Evolutionary conservation across 352 stramenopile species (phyloP), one percentile per base, ranked within the genome.

Genomic region (Elongisporangium undulatum): DNA sequence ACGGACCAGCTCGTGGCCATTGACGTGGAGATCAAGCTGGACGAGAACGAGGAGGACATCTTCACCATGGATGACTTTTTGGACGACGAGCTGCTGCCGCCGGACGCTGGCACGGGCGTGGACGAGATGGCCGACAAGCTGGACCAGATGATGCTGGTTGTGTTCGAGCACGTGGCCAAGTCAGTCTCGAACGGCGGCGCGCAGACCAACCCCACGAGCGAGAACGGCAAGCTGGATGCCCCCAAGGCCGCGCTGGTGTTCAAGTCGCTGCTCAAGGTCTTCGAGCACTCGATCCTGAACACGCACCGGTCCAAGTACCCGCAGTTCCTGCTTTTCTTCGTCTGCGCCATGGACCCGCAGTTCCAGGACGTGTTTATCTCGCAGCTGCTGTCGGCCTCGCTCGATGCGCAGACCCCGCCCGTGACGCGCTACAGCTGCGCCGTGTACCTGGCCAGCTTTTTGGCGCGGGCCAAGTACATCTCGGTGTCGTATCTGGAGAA

Each of bases 391-490:
- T 70, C 82, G 0, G 77, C 80, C 23, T 91, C 79, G 53, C 74
- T 91, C 38, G 86, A 95, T 45, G 67, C 84, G 12, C 91, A 97
- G 53, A 87, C 68, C 60, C 89, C 95, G 8, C 84, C 91, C 13
- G 85, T 94, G 39, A 97, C 92, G 29, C 84, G 90, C 20, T 96
- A 98, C 72, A 98, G 87, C 62, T 95, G 91, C 59, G 90, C 91
- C 16, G 97, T 93, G 24, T 99, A 99, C 69, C 74, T 99, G 22
- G 96, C 96, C 20, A 98, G 94, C 23, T 99, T 98, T 64, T 75
- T 99, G 16, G 97, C 91, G 55, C 85, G 97, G 24, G 92, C 94
- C 24, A 97, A 92, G 54, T 99, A 97, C 74, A 92, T 99, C 49
- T 88, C 83, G 23, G 72, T 96, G 8, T 87, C 90, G 21, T 97